Conservation (phyloP, 192 early-diverging fungal genomes). For the Rhizoclosmatium sp. region DNA sequence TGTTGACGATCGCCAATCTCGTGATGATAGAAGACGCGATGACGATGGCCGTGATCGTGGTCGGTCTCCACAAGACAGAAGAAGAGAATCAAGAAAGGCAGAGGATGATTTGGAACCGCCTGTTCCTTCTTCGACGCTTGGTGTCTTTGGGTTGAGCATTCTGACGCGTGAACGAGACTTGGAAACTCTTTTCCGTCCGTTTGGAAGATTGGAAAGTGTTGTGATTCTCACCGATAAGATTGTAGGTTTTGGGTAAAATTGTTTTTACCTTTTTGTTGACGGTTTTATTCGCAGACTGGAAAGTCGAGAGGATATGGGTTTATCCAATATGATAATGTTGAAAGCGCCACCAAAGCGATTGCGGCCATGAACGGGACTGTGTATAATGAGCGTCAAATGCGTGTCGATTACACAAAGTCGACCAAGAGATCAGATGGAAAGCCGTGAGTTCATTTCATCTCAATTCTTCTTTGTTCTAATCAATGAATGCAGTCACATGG, state of each 20-base stretch:
- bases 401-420: slow-evolving; percentile 64
- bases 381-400: slow-evolving; percentile 40
- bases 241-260: slow-evolving; percentile 13
- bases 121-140: slow-evolving; percentile 62
- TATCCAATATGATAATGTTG: slow-evolving; percentile 59
- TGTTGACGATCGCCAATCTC: background rate
- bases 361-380: slow-evolving; percentile 67
- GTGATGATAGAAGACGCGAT: background rate
- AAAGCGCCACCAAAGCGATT: slow-evolving; percentile 63
- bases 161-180: slow-evolving; percentile 67
- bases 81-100: background rate
- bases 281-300: slow-evolving; percentile 46
- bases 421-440: slow-evolving; percentile 11
- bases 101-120: slow-evolving; percentile 14
- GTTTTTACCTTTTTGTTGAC: background rate
- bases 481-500: too few species aligned
- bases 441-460: background rate
- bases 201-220: slow-evolving; percentile 66
- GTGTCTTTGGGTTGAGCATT: slow-evolving; percentile 75
- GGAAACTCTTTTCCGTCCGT: slow-evolving; percentile 62
- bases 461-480: too few species aligned
- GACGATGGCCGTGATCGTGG: background rate
- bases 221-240: slow-evolving; percentile 66
- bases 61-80: background rate
- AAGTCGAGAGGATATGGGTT: slow-evolving; percentile 79